These are phyloP conservation scores for Meyerozyma elateridarum DNA, from an alignment of 1,139 yeast genomes.

Conservation along the genomic window DNA sequence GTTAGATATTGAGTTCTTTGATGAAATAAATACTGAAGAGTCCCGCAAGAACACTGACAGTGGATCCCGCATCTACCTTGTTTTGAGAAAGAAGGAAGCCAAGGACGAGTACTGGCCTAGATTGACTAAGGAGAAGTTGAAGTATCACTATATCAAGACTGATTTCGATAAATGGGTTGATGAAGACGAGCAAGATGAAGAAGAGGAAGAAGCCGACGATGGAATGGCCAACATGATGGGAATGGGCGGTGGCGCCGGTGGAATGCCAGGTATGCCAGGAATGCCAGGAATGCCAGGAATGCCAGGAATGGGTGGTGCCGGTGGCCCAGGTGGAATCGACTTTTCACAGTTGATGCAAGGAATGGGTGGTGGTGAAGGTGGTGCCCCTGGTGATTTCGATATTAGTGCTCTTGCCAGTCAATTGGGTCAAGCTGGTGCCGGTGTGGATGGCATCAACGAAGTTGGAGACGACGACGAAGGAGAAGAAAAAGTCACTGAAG, in stretches of 20 bases:
- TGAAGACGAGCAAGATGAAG: slow-evolving; percentile 28
- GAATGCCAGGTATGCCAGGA: slow-evolving; percentile 21
- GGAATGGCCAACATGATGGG: slow-evolving; percentile 29
- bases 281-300: slow-evolving; percentile 31
- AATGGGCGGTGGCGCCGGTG: slow-evolving; percentile 28
- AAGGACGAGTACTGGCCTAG: slow-evolving; percentile 49
- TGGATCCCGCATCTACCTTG: slow-evolving; percentile 69
- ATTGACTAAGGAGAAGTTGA: slow-evolving; percentile 26
- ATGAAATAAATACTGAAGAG: slow-evolving; percentile 62
- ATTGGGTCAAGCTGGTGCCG: slow-evolving; percentile 22
- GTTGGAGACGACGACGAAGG: slow-evolving; percentile 8
- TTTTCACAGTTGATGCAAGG: slow-evolving; percentile 20
- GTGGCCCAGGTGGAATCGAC: slow-evolving; percentile 27
- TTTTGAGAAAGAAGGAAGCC: slow-evolving; percentile 64
- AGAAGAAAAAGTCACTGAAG: neutral
- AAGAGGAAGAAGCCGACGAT: slow-evolving; percentile 40
- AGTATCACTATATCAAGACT: slow-evolving; percentile 82
- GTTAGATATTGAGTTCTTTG: slow-evolving; percentile 65
- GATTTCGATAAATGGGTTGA: slow-evolving; percentile 89
- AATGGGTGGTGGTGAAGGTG: slow-evolving; percentile 18
- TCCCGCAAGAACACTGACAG: slow-evolving; percentile 54
- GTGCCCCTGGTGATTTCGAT: slow-evolving; percentile 24
- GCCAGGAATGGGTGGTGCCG: slow-evolving; percentile 30
- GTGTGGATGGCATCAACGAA: slow-evolving; percentile 10
- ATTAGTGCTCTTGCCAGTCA: slow-evolving; percentile 18